phyloP scores from a whole-genome alignment of 2,329 filamentous ascomycete species.

The Hypocrella siamensis region DNA sequence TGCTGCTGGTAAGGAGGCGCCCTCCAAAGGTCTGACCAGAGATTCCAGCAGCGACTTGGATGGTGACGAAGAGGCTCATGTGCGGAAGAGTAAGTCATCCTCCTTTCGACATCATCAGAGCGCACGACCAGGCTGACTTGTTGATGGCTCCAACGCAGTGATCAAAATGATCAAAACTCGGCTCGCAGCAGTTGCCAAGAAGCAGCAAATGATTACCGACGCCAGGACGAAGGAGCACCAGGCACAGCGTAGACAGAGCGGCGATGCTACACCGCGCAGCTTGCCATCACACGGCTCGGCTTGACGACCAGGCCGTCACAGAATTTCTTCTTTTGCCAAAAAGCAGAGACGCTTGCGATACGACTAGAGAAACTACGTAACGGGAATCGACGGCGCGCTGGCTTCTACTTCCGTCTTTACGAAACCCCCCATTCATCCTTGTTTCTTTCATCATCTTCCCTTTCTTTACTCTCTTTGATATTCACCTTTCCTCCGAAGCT shows the following conservation, averaged over 20 bases:
- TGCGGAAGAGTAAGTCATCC: slow-evolving; percentile 49
- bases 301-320: too few species aligned
- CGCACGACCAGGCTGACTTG: background rate
- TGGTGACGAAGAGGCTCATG: slow-evolving; percentile 55
- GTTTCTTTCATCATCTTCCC: too few species aligned
- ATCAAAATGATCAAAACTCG: slow-evolving; percentile 46
- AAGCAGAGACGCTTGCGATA: too few species aligned
- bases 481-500: too few species aligned
- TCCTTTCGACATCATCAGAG: background rate
- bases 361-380: too few species aligned
- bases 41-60: slow-evolving; percentile 33
- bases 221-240: slow-evolving; percentile 33
- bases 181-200: slow-evolving; percentile 40
- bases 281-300: slow-evolving; percentile 30
- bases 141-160: slow-evolving; percentile 26
- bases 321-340: too few species aligned
- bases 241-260: slow-evolving; percentile 34
- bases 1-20: slow-evolving; percentile 22
- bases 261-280: slow-evolving; percentile 39
- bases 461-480: too few species aligned
- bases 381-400: too few species aligned
- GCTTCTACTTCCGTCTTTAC: too few species aligned
- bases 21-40: slow-evolving; percentile 19
- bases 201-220: slow-evolving; percentile 44
- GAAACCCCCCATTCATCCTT: too few species aligned